Base-by-base conservation (phyloP, 441 rosid species). In the Arabidopsis hybrid region DNA sequence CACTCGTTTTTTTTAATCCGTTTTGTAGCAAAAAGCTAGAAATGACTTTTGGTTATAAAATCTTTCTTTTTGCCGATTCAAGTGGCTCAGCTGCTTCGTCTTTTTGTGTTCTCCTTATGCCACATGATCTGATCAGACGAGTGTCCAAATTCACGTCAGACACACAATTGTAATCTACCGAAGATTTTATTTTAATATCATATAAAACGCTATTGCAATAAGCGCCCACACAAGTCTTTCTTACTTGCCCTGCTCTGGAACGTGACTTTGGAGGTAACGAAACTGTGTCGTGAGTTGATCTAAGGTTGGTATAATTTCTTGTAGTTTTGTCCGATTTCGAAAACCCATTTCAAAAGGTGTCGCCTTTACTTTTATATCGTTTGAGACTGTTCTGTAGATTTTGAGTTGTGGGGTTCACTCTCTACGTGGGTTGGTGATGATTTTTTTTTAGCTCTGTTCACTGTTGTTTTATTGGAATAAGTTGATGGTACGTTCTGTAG, bases 61-160 rank as follows among this genome's bases (percentile, higher is more conserved):
- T 12, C 26, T 21, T 21, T 21, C 4, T 6, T 35, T 50, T 17
- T 53, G 49, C 38, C 7, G 7, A 40, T 40, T 66, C 62, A 10
- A 77, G 73, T 77, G 80, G 77, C 46, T 67, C 18, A 29, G 81
- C 73, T 72, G 60, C 73, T 29, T 71, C 77, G 7, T 56, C 71
- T 57, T 65, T 71, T 69, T 13, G 50, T 12, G 2, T 7, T 53
- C 16, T 55, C 11, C 69, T 60, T 2, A 57, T 56, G 60, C 58
- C 80, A 58, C 76, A 70, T 58, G 53, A 52, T 21, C 26, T 21
- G 69, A 78, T 77, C 56, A 61, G 76, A 43, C 45, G 69, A 65
- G 18, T 71, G 64, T 72, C 77, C 77, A 66, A 67, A 78, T 53
- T 42, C 59, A 31, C 50, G 18, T 67, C 65, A 39, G 65, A 72